Evolutionary conservation across 495 filamentous ascomycete species (phyloP).

Genomic region (Paragyromitra xinjiangensis): DNA sequence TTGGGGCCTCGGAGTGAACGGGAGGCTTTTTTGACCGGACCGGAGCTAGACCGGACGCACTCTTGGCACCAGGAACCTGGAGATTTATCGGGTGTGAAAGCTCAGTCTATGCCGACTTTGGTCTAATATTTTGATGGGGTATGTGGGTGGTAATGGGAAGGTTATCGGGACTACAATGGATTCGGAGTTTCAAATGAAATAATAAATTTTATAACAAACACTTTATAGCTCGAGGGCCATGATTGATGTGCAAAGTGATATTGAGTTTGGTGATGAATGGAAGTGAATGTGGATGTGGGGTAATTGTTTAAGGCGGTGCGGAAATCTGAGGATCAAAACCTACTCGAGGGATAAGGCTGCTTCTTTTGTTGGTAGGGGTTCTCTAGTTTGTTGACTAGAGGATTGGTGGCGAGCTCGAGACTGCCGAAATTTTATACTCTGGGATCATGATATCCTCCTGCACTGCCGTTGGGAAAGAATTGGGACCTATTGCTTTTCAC

Average conservation of each 20-base stretch:
- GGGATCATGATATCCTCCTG: not conserved
- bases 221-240: not conserved
- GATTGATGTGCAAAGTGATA: not conserved
- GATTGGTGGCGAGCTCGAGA: not conserved
- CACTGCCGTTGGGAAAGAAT: not conserved
- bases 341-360: not conserved
- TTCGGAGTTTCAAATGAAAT: not conserved
- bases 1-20: not conserved
- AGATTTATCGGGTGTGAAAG: not conserved
- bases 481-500: not conserved
- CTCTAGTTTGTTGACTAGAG: not conserved
- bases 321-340: not conserved
- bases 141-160: not conserved
- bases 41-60: not conserved
- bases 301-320: not conserved
- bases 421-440: not conserved
- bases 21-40: not conserved
- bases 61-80: not conserved
- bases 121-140: not conserved
- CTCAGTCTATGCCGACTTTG: not conserved
- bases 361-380: not conserved
- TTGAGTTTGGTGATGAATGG: not conserved
- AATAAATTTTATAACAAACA: not conserved
- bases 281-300: not conserved
- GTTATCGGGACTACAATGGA: not conserved